Percentiles rank a stretch among this genome's conserved stretches.
Evolutionary conservation across 2,329 filamentous ascomycete species (phyloP).

Genomic region (Zymoseptoria pseudotritici): DNA sequence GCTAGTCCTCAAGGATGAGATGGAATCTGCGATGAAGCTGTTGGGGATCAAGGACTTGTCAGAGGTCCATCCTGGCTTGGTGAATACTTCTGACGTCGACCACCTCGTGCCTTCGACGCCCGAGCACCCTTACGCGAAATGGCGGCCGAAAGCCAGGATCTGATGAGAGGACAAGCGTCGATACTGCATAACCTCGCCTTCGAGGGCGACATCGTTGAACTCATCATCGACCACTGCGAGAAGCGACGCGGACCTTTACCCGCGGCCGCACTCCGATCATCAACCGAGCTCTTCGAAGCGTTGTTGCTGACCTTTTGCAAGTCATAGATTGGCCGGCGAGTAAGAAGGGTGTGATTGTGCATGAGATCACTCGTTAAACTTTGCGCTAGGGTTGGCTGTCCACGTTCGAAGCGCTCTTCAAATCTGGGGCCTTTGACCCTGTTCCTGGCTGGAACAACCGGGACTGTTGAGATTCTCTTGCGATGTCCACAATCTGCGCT

Average conservation of each 20-base stretch:
- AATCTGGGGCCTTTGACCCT: not conserved
- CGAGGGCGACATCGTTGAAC: no score
- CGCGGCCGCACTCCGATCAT: not conserved
- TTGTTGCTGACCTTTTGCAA: not conserved
- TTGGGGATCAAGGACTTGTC: constrained; percentile 52
- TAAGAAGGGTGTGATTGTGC: not conserved
- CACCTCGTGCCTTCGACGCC: constrained; percentile 36
- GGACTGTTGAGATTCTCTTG: not conserved
- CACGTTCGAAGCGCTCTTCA: not conserved
- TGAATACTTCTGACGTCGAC: constrained; percentile 46
- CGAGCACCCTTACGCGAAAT: constrained; percentile 14
- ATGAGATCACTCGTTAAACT: not conserved
- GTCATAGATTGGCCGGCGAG: not conserved
- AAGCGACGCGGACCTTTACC: not conserved
- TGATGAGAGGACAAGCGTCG: not conserved
- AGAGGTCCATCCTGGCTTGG: constrained; percentile 51
- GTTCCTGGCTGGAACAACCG: not conserved
- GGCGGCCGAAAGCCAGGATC: constrained; percentile 11
- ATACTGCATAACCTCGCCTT: not conserved
- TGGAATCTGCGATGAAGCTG: constrained; percentile 58
- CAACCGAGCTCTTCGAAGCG: not conserved
- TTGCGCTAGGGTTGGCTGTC: not conserved
- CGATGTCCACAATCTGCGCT: not conserved
- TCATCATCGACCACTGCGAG: not conserved
- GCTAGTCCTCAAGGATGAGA: constrained; percentile 45